Evolutionary conservation across 345 rosid species (phyloP).

Genomic region (Barbarea vulgaris): DNA sequence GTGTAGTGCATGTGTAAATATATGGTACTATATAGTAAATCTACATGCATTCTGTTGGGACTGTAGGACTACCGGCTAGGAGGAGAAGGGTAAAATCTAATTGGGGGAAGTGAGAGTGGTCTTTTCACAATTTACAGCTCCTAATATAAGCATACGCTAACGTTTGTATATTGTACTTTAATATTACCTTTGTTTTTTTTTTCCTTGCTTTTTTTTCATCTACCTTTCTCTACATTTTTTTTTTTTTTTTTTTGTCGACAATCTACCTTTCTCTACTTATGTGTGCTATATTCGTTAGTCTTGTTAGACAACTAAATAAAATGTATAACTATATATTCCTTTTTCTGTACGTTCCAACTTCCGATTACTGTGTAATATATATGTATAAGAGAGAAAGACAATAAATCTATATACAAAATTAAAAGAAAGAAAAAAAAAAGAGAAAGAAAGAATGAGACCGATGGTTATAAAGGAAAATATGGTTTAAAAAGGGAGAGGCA

Average conservation of each 20-base stretch:
- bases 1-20: background rate
- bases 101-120: constrained; percentile 57
- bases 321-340: background rate
- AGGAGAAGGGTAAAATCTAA: constrained; percentile 27
- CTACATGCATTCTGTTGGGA: background rate
- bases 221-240: too few species aligned
- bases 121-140: constrained; percentile 44
- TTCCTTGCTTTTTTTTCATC: background rate
- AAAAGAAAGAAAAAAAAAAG: background rate
- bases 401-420: background rate
- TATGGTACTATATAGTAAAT: background rate
- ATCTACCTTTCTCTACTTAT: background rate
- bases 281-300: background rate
- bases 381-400: background rate
- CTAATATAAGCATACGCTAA: constrained; percentile 28
- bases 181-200: background rate
- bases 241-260: background rate
- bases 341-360: background rate
- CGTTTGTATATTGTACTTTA: constrained; percentile 35
- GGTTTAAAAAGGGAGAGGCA: constrained; percentile 39
- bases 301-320: background rate
- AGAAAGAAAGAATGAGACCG: constrained; percentile 42
- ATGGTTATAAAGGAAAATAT: constrained; percentile 51
- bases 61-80: constrained; percentile 25
- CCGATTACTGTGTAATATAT: background rate